Conservation (phyloP, 345 rosid species). For the Euclidium syriacum region DNA sequence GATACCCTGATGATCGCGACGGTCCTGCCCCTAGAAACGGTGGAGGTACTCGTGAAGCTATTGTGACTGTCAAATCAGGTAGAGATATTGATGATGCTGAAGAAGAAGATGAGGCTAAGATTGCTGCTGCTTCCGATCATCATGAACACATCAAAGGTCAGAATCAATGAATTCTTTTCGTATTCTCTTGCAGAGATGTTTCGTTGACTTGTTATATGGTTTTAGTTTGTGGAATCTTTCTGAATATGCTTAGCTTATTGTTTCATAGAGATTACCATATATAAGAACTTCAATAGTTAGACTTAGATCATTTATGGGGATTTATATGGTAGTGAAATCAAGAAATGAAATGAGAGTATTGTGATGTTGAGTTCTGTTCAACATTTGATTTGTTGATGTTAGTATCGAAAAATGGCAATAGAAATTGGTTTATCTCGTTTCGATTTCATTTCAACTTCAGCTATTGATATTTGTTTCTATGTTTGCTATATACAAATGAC, state of each 20-base stretch:
- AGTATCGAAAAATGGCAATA: neutral
- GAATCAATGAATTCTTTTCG: neutral
- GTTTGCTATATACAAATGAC: neutral
- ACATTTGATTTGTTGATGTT: neutral
- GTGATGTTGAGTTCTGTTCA: neutral
- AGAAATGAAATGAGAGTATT: neutral
- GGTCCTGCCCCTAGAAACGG: conserved; percentile 29
- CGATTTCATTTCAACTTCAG: neutral
- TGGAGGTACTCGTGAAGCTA: conserved; percentile 32
- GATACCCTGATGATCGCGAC: conserved; percentile 60
- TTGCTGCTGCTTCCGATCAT: conserved; percentile 22
- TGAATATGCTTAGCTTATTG: conserved; percentile 2
- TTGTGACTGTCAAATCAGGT: conserved; percentile 36
- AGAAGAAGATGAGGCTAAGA: conserved; percentile 27
- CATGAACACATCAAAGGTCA: conserved; percentile 39
- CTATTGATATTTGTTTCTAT: neutral
- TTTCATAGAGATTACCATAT: neutral
- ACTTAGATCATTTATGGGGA: neutral
- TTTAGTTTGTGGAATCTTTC: conserved; percentile 6
- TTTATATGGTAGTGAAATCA: neutral
- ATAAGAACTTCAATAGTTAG: neutral
- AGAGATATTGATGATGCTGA: conserved; percentile 19
- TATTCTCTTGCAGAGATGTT: neutral
- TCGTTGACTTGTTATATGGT: neutral
- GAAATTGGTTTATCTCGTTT: neutral